phyloP scores from a whole-genome alignment of 257 asterid species.

The Ballota nigra region DNA sequence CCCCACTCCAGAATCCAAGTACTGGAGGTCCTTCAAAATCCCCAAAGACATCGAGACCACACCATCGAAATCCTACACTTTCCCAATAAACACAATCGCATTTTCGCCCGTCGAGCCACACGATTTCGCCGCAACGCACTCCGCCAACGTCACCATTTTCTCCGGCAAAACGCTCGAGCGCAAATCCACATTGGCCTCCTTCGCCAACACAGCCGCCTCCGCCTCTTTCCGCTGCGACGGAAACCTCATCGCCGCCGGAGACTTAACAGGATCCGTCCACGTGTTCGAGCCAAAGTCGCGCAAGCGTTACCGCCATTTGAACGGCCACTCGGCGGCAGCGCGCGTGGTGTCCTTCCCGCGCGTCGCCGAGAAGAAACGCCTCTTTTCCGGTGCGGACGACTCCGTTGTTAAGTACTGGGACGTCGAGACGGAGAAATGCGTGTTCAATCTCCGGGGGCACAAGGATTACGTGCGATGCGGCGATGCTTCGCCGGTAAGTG shows the following conservation, averaged over 20 bases:
- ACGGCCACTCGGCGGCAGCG: slow-evolving; percentile 70
- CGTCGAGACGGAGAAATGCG: slow-evolving; percentile 52
- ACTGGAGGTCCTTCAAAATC: slow-evolving; percentile 80
- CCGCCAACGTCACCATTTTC: slow-evolving; percentile 61
- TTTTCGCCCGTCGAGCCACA: slow-evolving; percentile 71
- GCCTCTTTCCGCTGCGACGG: slow-evolving; percentile 77
- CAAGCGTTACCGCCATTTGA: slow-evolving; percentile 56
- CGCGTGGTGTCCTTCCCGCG: slow-evolving; percentile 68
- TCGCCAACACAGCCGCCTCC: slow-evolving; percentile 55
- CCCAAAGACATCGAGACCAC: slow-evolving; percentile 51
- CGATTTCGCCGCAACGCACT: slow-evolving; percentile 86
- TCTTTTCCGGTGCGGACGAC: slow-evolving; percentile 89
- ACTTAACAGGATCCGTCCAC: slow-evolving; percentile 63
- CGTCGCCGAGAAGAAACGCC: slow-evolving; percentile 63
- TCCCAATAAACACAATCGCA: slow-evolving; percentile 54
- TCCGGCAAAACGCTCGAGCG: slow-evolving; percentile 55
- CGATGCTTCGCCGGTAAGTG: slow-evolving; percentile 74
- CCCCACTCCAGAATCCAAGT: slow-evolving; percentile 68
- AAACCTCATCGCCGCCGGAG: slow-evolving; percentile 73
- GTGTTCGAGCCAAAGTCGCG: slow-evolving; percentile 73
- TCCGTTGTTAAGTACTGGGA: slow-evolving; percentile 94
- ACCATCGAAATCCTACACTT: slow-evolving; percentile 41
- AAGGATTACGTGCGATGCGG: slow-evolving; percentile 92
- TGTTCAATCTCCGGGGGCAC: slow-evolving; percentile 64
- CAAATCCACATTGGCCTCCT: slow-evolving; percentile 48